Percentiles rank a stretch among this genome's conserved stretches.
Evolutionary conservation across 2,329 filamentous ascomycete species (phyloP).

Genomic region (Penicillium griseofulvum): DNA sequence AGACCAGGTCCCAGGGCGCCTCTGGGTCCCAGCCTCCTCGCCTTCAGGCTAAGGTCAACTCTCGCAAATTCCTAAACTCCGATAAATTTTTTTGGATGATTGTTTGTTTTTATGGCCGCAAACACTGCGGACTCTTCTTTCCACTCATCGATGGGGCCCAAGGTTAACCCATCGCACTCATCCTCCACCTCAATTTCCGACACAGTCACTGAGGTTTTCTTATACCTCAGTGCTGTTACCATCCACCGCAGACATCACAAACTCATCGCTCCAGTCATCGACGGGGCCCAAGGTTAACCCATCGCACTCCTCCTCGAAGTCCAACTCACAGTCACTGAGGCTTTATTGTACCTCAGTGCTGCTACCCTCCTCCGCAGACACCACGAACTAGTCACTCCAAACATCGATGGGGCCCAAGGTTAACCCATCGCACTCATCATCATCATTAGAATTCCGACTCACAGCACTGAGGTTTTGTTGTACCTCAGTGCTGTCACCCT

Average conservation of each 20-base stretch:
- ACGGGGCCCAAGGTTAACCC: no score
- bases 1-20: background rate
- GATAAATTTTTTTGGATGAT: background rate
- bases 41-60: constrained; percentile 1
- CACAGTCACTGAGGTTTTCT: background rate
- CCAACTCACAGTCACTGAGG: no score
- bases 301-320: no score
- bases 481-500: no score
- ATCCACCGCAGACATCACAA: no score
- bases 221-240: background rate
- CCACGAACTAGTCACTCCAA: no score
- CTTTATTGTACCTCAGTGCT: no score
- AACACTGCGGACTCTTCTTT: background rate
- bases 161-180: background rate
- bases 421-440: no score
- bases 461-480: background rate
- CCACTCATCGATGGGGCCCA: background rate
- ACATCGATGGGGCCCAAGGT: no score
- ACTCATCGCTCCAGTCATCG: no score
- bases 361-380: no score
- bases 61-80: background rate
- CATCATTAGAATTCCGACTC: no score
- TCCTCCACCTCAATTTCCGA: background rate
- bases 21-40: background rate
- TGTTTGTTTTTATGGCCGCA: background rate